These are phyloP conservation scores for Phlyctochytrium arcticum DNA, from an alignment of 192 early-diverging fungal genomes.

Conservation along the genomic window DNA sequence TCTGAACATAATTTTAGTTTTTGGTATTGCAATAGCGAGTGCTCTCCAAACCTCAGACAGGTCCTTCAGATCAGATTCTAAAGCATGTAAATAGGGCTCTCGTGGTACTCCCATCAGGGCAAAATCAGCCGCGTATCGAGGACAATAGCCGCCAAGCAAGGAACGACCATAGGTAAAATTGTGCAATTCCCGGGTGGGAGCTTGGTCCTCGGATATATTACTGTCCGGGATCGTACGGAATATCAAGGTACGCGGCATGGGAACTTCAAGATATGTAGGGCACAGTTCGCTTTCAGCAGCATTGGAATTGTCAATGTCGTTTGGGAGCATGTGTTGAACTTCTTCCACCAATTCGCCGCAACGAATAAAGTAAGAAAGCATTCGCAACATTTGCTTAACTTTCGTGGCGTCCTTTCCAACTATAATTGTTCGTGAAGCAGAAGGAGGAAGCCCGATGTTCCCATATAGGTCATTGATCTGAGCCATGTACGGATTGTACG, in stretches of 20 bases:
- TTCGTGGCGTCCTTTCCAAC: neutral
- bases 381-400: constrained; percentile 1
- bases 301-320: neutral
- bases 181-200: neutral
- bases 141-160: neutral
- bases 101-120: constrained; percentile 6
- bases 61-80: constrained; percentile 1
- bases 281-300: neutral
- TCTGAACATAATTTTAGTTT: neutral
- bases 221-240: constrained; percentile 2
- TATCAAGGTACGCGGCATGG: neutral
- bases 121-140: constrained; percentile 7
- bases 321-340: constrained; percentile 15
- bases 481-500: constrained; percentile 23
- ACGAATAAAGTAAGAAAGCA: constrained; percentile 30
- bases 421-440: constrained; percentile 10
- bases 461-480: constrained; percentile 30
- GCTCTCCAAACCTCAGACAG: neutral
- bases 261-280: neutral
- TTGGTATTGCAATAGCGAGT: neutral
- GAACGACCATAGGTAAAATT: neutral
- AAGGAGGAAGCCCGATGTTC: constrained; percentile 4
- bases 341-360: constrained; percentile 26
- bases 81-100: neutral
- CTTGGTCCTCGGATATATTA: no score